A percentile compares a stretch with the other conserved stretches of the same genome.
Evolutionary conservation across 345 rosid genomes (phyloP).

Genomic region (Angophora floribunda): DNA sequence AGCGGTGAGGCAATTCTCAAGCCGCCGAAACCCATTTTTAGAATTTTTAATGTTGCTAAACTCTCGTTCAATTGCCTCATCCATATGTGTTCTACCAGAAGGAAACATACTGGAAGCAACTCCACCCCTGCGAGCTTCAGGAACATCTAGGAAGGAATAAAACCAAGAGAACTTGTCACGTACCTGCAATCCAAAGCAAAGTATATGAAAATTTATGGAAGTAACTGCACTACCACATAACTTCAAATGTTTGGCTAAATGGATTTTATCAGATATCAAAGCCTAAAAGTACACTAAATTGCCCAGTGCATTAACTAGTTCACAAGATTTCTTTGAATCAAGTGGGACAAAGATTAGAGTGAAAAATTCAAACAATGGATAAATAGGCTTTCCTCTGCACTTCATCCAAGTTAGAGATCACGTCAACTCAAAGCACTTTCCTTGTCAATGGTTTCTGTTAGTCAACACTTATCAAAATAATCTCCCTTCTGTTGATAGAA

Average conservation of each 20-base stretch:
- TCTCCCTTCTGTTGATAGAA: background rate
- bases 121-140: constrained; percentile 37
- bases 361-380: background rate
- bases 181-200: constrained; percentile 25
- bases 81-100: constrained; percentile 35
- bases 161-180: constrained; percentile 72
- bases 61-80: background rate
- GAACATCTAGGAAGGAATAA: constrained; percentile 60
- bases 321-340: background rate
- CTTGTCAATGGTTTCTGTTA: background rate
- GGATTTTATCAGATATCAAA: background rate
- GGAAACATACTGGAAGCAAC: constrained; percentile 81
- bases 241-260: background rate
- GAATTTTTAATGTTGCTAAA: background rate
- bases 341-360: background rate
- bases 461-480: background rate
- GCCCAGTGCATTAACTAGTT: background rate
- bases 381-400: background rate
- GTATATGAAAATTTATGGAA: background rate
- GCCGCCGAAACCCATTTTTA: background rate
- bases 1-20: background rate
- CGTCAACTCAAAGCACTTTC: background rate
- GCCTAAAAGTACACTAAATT: background rate
- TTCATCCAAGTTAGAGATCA: background rate
- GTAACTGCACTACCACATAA: background rate